phyloP scores from a whole-genome alignment of 495 filamentous ascomycete species.

The Entonaema liquescens region DNA sequence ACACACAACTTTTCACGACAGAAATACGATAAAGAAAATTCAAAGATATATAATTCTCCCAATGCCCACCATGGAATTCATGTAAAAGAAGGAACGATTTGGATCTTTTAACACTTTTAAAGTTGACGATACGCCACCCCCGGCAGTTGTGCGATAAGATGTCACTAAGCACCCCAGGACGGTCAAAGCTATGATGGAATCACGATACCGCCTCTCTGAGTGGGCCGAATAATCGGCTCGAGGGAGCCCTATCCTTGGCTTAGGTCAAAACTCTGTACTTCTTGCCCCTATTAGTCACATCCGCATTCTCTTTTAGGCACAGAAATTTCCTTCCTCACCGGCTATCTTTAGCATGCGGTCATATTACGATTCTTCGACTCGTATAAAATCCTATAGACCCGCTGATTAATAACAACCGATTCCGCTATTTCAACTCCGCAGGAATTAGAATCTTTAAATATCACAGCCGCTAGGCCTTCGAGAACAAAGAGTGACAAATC shows the following conservation, averaged over 20 bases:
- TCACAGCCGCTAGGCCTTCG: background rate
- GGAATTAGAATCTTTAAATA: background rate
- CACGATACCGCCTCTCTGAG: background rate
- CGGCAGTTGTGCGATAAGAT: background rate
- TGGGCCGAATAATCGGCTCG: background rate
- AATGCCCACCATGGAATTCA: background rate
- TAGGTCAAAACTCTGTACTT: background rate
- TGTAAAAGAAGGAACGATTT: background rate
- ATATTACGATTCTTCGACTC: background rate
- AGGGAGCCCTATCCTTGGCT: background rate
- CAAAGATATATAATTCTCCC: background rate
- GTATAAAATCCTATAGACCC: background rate
- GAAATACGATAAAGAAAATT: background rate
- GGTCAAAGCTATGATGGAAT: constrained; percentile 1
- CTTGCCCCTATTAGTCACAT: constrained; percentile 1
- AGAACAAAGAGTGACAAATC: background rate
- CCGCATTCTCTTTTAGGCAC: background rate
- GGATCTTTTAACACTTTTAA: background rate
- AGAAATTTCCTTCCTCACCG: background rate
- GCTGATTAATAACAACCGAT: background rate
- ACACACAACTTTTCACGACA: background rate
- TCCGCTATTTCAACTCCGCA: background rate
- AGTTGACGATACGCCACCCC: background rate
- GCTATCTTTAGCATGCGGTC: background rate
- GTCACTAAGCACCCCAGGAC: background rate